Base-by-base conservation (phyloP, 331 rosid species). In the Erythrophleum ivorense region DNA sequence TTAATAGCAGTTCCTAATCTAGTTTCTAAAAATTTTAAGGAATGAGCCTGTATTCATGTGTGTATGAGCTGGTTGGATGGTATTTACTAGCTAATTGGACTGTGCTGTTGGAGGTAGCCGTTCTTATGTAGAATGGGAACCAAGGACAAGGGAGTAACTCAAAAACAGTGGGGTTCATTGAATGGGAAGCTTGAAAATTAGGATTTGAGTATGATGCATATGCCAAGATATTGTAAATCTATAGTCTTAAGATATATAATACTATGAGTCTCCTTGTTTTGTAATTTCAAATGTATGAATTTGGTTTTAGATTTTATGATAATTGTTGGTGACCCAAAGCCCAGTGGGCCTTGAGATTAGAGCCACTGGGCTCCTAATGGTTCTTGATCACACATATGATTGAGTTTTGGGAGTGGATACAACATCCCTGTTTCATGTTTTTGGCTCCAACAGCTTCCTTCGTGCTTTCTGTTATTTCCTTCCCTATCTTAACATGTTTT, bases 41-140 rank as follows among this genome's bases (percentile, higher is more conserved):
- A 5, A 6, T 14, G 10, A 33, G 19, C 33, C 45, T 63, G 36
- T 58, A 52, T 60, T 38, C 21, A 69, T 45, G 18, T 45, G 63
- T 45, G 13, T 24, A 66, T 21, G 49, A n/a, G 16, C 78, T 33
- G 34, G 36, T 54, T 52, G n/a, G 24, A 50, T 72, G 46, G 24
- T 14, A 80, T 34, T 38, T 53, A 40, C 52, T 38, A 18, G 72
- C 8, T 58, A 62, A 65, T 76, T 76, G 80, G 73, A 8, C 64
- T 71, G 3, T 76, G 65, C 70, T 50, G 54, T 68, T 60, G 74
- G 34, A 34, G 6, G 62, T n/a, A 57, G 15, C 53, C 52, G 29
- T 60, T 60, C 50, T 59, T 59, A 16, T 49, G 52, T 4, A 12
- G 50, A 19, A 9, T 16, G 72, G 52, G 3, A 40, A 10, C 73